Conservation (phyloP, 2,329 filamentous ascomycete genomes). For the Rhexocercosporidium sp. region DNA sequence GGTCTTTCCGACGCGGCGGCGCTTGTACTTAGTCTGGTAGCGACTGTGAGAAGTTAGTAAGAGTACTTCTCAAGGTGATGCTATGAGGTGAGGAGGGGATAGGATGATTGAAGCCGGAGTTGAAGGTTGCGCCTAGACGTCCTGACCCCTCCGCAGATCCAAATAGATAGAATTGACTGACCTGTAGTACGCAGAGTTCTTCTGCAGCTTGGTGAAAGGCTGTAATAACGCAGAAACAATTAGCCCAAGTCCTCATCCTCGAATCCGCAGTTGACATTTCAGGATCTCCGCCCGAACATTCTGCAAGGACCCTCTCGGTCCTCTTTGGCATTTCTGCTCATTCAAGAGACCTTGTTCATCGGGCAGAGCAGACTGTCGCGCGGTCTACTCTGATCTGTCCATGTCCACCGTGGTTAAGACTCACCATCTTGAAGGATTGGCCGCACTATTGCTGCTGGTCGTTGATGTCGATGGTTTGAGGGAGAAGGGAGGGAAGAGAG, state of each 20-base stretch:
- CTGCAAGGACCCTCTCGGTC: slow-evolving; percentile 72
- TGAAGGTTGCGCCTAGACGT: neutral
- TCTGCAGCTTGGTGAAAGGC: slow-evolving; percentile 93
- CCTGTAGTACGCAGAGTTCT: slow-evolving; percentile 99
- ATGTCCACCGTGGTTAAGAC: slow-evolving; percentile 50
- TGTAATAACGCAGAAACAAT: slow-evolving; percentile 50
- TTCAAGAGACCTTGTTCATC: slow-evolving; percentile 31
- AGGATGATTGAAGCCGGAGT: slow-evolving; percentile 17
- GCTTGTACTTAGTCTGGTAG: slow-evolving; percentile 99
- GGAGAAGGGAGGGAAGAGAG: slow-evolving; percentile 14
- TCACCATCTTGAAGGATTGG: slow-evolving; percentile 69
- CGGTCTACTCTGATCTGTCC: neutral
- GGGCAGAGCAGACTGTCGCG: slow-evolving; percentile 1
- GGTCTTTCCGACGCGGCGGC: slow-evolving; percentile 95
- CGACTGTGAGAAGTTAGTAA: slow-evolving; percentile 62
- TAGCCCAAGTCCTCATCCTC: slow-evolving; percentile 49
- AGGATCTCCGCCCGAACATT: slow-evolving; percentile 88
- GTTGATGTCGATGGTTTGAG: slow-evolving; percentile 46
- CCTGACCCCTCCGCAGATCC: neutral
- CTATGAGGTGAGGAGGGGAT: neutral
- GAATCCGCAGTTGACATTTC: slow-evolving; percentile 99
- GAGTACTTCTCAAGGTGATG: slow-evolving; percentile 39
- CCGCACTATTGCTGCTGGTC: slow-evolving; percentile 44
- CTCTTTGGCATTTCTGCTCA: slow-evolving; percentile 37
- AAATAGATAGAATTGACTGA: slow-evolving; percentile 53